Base-by-base conservation (phyloP, 2,329 filamentous ascomycete species). In the Penicillium sp. region DNA sequence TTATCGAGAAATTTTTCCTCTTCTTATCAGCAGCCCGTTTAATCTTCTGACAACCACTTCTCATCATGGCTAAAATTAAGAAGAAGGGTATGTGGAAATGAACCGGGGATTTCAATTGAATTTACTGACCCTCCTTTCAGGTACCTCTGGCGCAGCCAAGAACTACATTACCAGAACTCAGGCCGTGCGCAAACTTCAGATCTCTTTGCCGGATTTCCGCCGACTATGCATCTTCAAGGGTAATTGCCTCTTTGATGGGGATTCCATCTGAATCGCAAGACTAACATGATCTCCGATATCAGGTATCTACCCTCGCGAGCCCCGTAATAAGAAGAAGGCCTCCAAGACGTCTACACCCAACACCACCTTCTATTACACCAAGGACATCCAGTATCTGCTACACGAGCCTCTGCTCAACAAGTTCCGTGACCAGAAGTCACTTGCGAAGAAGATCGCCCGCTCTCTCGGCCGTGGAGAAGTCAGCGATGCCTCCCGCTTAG, bases 171-270 rank as follows among this genome's bases (percentile, higher is more conserved):
- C 94, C 55, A 85, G 94, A 75, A 97, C 93, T 40, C 91, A 97
- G 80, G 94, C 94, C 44, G 91, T 99, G 68, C 91, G 92, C 76
- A 99, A 97, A 80, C 87, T 99, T 60, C 94, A 99, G 78, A 89
- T 99, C 76, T 96, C 90, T 69, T 85, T 99, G 54, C 91, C 92
- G 64, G 94, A 99, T 78, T 99, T 99, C 79, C 88, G 94, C 78
- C 89, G 96, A 79, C 83, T 99, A 72, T 99, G 94, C 80, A 99
- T 99, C 75, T 99, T 96, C 88, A 97, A 97, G 81, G 94, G 83
- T 81, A 69, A 60, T 27, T 50, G 13, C 21, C 8, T 55, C 12
- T 44, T n/a, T n/a, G 2, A 1, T n/a, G 1, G 4, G 4, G 34
- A 18, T 31, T 41, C 3, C 15, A 38, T 27, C 4, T 37, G 37